Evolutionary conservation across 2,329 filamentous ascomycete genomes (phyloP).

Genomic region (Geoglossum cookeanum): DNA sequence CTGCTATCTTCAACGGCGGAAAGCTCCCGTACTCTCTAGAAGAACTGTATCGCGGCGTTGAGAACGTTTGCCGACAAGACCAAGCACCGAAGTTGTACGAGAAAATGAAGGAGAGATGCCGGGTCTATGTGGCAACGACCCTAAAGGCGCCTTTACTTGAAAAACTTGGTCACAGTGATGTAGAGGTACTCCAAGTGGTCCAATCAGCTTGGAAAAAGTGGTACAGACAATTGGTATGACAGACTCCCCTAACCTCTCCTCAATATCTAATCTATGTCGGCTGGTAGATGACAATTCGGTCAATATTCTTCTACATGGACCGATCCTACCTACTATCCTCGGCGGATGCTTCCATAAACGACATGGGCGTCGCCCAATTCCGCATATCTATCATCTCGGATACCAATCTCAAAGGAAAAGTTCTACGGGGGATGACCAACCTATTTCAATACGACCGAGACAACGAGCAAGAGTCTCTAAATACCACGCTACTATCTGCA

Average conservation of each 20-base stretch:
- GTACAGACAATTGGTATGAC: constrained; percentile 53
- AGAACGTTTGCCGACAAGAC: constrained; percentile 73
- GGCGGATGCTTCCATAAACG: constrained; percentile 55
- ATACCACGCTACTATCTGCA: constrained; percentile 45
- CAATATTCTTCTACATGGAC: constrained; percentile 87
- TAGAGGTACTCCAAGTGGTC: constrained; percentile 43
- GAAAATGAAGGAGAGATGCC: constrained; percentile 45
- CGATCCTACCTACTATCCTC: constrained; percentile 68
- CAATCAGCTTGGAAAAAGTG: constrained; percentile 54
- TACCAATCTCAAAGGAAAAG: constrained; percentile 29
- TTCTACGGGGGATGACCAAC: constrained; percentile 54
- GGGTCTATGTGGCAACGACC: constrained; percentile 36
- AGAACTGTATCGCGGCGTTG: constrained; percentile 72
- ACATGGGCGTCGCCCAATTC: constrained; percentile 63
- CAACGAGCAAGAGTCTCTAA: constrained; percentile 34
- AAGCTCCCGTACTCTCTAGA: constrained; percentile 59
- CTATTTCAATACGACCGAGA: constrained; percentile 54
- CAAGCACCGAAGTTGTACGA: constrained; percentile 48
- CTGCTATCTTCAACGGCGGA: constrained; percentile 48
- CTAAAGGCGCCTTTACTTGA: constrained; percentile 41
- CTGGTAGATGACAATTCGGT: constrained; percentile 51
- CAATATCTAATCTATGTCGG: background rate
- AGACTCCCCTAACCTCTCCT: background rate
- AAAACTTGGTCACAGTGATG: constrained; percentile 34
- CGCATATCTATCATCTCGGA: constrained; percentile 39